These are phyloP conservation scores for Oxyria digyna DNA, from an alignment of 148 eudicot genomes.

Conservation along the genomic window DNA sequence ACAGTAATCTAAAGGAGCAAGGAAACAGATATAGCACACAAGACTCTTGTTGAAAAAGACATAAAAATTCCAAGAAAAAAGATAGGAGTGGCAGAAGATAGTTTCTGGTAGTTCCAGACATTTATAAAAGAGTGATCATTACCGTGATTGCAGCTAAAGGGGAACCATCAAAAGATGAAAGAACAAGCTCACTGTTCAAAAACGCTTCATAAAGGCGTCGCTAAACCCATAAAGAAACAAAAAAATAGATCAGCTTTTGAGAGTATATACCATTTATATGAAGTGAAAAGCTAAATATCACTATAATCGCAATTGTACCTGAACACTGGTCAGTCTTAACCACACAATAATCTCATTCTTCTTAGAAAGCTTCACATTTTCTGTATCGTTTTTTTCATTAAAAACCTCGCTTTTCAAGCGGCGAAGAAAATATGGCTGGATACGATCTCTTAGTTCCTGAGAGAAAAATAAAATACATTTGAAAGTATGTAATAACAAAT, in stretches of 20 bases:
- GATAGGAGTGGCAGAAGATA: not conserved
- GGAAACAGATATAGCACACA: not conserved
- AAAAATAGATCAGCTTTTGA: slow-evolving; percentile 4
- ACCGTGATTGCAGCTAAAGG: slow-evolving; percentile 98
- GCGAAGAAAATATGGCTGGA: slow-evolving; percentile 87
- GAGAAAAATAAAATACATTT: not conserved
- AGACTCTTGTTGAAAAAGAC: not conserved
- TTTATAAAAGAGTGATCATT: slow-evolving; percentile 6
- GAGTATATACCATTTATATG: not conserved
- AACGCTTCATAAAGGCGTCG: slow-evolving; percentile 91
- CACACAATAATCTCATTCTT: slow-evolving; percentile 92
- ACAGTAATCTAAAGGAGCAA: not conserved
- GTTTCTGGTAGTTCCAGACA: not conserved
- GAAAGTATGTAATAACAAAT: not conserved
- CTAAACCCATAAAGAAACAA: slow-evolving; percentile 24
- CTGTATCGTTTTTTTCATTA: slow-evolving; percentile 27
- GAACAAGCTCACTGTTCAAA: slow-evolving; percentile 84
- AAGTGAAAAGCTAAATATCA: not conserved
- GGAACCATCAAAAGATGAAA: slow-evolving; percentile 97
- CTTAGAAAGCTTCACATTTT: slow-evolving; percentile 50
- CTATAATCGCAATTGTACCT: slow-evolving; percentile 34
- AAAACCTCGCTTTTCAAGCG: slow-evolving; percentile 92
- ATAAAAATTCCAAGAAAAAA: not conserved
- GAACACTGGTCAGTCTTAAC: slow-evolving; percentile 68
- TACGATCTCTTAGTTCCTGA: slow-evolving; percentile 77